Evolutionary conservation across 1,284 basidiomycete species (phyloP).

Genomic region (Mycena sp.): DNA sequence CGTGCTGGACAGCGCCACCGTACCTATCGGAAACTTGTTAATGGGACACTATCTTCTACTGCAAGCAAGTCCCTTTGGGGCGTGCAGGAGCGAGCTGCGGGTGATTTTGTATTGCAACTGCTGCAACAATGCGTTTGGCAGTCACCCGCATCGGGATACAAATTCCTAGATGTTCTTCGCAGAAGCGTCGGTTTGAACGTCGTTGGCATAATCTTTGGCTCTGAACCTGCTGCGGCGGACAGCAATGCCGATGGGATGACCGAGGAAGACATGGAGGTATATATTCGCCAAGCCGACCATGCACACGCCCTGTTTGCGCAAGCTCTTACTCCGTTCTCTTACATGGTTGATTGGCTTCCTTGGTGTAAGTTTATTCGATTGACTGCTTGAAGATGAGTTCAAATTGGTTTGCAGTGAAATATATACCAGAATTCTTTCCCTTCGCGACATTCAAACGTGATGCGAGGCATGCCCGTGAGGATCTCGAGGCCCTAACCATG

Average conservation of each 20-base stretch:
- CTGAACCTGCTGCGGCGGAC: background rate
- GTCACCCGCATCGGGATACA: background rate
- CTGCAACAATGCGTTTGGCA: background rate
- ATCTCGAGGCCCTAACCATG: constrained; percentile 1
- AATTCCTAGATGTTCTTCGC: background rate
- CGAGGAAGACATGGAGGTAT: background rate
- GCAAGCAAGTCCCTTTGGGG: background rate
- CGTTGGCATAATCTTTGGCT: background rate
- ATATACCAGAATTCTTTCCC: background rate
- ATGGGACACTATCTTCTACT: background rate
- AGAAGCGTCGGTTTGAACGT: background rate
- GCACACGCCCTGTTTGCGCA: background rate
- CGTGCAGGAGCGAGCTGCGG: background rate
- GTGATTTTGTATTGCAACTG: background rate
- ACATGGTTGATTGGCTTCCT: constrained; percentile 3
- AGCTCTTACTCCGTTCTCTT: background rate
- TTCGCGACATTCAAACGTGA: background rate
- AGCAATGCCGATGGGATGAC: background rate
- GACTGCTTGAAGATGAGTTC: background rate
- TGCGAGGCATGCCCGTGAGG: background rate
- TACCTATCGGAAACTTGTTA: background rate
- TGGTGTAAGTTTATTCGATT: background rate
- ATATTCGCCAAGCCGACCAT: background rate
- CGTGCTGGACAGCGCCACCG: background rate
- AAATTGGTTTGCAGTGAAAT: background rate